phyloP scores from a whole-genome alignment of 1,284 basidiomycete genomes.

The Moniliella sp. region DNA sequence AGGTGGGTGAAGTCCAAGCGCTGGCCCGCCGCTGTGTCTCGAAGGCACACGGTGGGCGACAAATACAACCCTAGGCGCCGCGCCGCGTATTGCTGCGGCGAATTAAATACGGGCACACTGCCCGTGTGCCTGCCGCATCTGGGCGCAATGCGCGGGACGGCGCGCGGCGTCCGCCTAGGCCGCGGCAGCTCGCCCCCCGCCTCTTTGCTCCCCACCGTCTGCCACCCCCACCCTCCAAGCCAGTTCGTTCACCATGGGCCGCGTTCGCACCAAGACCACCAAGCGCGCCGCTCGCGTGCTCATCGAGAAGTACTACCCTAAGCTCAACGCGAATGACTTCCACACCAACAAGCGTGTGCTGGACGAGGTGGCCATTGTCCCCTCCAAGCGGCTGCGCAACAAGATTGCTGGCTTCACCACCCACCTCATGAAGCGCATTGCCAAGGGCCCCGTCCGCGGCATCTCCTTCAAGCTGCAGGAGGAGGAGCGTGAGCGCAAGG shows the following conservation, averaged over 20 bases:
- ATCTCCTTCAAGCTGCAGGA: slow-evolving; percentile 99
- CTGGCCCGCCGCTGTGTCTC: too few relatives aligned
- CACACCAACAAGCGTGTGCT: slow-evolving; percentile 95
- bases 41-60: too few relatives aligned
- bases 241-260: slow-evolving; percentile 46
- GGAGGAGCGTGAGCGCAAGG: slow-evolving; percentile 97
- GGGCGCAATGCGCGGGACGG: too few relatives aligned
- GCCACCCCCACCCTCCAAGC: too few relatives aligned
- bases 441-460: slow-evolving; percentile 88
- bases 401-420: slow-evolving; percentile 99
- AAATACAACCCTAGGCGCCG: too few relatives aligned
- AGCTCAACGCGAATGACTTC: slow-evolving; percentile 17
- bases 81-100: too few relatives aligned
- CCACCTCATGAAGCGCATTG: slow-evolving; percentile 99
- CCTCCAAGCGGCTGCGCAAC: slow-evolving; percentile 96
- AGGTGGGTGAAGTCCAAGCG: too few relatives aligned
- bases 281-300: slow-evolving; percentile 96
- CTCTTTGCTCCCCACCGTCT: too few relatives aligned
- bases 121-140: too few relatives aligned
- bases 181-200: too few relatives aligned
- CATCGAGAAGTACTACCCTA: slow-evolving; percentile 87
- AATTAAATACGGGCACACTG: too few relatives aligned
- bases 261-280: slow-evolving; percentile 98
- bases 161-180: too few relatives aligned
- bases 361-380: slow-evolving; percentile 76